These are phyloP conservation scores for Lepidium campestre DNA, from an alignment of 441 rosid genomes.

Conservation along the genomic window DNA sequence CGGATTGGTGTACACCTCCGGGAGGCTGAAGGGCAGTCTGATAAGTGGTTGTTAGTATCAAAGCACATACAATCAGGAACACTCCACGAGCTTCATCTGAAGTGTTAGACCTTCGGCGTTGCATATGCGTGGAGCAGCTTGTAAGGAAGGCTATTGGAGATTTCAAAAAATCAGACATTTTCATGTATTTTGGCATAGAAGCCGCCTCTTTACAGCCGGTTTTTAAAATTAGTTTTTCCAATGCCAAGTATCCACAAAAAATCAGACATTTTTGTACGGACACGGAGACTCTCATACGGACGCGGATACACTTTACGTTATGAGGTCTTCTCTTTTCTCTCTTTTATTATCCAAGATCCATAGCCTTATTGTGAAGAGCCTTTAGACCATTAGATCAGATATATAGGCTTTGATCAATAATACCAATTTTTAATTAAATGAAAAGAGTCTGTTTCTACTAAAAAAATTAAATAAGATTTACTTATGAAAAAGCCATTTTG, in stretches of 20 bases:
- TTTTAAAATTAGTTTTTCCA: neutral
- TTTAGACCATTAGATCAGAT: no score
- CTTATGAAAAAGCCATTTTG: no score
- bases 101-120: neutral
- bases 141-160: conserved; percentile 9
- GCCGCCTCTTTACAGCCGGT: conserved; percentile 1
- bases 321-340: no score
- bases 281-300: no score
- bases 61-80: conserved; percentile 8
- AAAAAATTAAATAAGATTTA: no score
- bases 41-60: conserved; percentile 18
- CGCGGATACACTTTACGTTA: no score
- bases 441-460: no score
- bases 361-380: no score
- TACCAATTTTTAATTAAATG: no score
- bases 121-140: neutral
- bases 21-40: conserved; percentile 25
- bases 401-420: no score
- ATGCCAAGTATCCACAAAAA: neutral
- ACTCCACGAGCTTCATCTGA: conserved; percentile 12
- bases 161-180: neutral
- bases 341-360: no score
- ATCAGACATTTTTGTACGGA: no score
- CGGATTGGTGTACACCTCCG: conserved; percentile 13
- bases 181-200: neutral